These are phyloP conservation scores for Melaleuca quinquenervia DNA, from an alignment of 345 rosid genomes.

Conservation along the genomic window DNA sequence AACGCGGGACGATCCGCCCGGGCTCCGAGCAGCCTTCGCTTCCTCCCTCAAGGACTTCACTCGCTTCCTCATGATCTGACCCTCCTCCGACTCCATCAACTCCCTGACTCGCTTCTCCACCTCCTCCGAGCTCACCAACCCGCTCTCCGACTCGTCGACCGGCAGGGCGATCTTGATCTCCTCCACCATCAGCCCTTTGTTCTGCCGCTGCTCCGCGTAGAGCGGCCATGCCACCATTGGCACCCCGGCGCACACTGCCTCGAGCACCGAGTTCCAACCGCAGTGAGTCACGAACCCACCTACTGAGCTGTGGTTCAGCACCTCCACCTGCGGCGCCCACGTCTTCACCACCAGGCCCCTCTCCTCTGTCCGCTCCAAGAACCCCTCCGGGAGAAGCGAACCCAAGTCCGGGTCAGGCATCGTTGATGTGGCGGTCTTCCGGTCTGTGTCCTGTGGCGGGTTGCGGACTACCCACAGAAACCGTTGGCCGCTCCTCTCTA, in stretches of 20 bases:
- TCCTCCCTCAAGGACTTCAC: not conserved
- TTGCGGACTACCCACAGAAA: constrained; percentile 40
- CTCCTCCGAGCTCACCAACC: constrained; percentile 19
- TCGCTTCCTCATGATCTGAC: constrained; percentile 5
- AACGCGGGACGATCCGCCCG: constrained; percentile 10
- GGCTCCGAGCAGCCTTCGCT: constrained; percentile 3
- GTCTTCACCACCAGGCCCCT: constrained; percentile 39
- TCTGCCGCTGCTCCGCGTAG: constrained; percentile 34
- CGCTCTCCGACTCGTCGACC: constrained; percentile 5
- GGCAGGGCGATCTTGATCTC: constrained; percentile 19
- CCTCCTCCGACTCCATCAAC: constrained; percentile 20
- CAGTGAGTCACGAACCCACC: constrained; percentile 67
- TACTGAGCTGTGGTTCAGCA: constrained; percentile 32
- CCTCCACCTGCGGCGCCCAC: constrained; percentile 56
- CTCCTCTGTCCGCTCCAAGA: constrained; percentile 20
- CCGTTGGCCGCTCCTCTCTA: constrained; percentile 28
- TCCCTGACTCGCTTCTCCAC: constrained; percentile 19
- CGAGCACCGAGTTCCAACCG: constrained; percentile 67
- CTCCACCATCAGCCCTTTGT: constrained; percentile 17
- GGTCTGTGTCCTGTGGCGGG: constrained; percentile 10
- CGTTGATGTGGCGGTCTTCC: not conserved
- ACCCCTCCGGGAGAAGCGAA: constrained; percentile 22
- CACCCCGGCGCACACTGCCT: constrained; percentile 38
- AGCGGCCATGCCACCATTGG: constrained; percentile 50
- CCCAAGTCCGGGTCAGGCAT: constrained; percentile 3